A percentile compares a stretch with the other conserved stretches of the same genome.
These are phyloP conservation scores for Rutstroemia sp. DNA, from an alignment of 2,329 filamentous ascomycete species.

Conservation along the genomic window DNA sequence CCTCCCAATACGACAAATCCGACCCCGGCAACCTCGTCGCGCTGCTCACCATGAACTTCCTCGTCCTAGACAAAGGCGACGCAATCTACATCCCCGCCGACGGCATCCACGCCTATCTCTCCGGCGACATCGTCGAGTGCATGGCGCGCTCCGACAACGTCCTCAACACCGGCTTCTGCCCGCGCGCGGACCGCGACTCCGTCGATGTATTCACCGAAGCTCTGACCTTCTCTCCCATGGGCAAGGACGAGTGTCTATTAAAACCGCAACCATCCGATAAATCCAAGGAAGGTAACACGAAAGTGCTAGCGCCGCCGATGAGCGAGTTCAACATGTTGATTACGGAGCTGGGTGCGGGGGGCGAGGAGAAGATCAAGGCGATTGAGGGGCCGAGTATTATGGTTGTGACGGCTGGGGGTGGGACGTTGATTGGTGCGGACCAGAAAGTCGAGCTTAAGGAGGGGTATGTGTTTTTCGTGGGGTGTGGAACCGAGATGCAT, in stretches of 20 bases:
- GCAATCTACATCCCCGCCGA: conserved; percentile 92
- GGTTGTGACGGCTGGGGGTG: conserved; percentile 54
- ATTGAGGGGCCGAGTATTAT: conserved; percentile 56
- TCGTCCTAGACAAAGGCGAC: conserved; percentile 63
- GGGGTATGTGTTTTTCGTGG: conserved; percentile 62
- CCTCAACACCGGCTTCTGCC: conserved; percentile 68
- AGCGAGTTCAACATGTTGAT: conserved; percentile 65
- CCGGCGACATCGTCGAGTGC: conserved; percentile 92
- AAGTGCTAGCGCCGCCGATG: conserved; percentile 58
- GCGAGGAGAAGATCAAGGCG: conserved; percentile 49
- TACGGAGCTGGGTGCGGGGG: conserved; percentile 46
- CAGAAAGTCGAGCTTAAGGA: conserved; percentile 48
- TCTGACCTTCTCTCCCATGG: conserved; percentile 58
- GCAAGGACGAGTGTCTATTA: conserved; percentile 48
- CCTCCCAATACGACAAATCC: conserved; percentile 52
- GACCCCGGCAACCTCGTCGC: conserved; percentile 66
- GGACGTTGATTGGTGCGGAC: conserved; percentile 49
- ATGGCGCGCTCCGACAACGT: conserved; percentile 98
- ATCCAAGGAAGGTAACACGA: conserved; percentile 52
- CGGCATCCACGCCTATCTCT: conserved; percentile 91
- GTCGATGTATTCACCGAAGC: conserved; percentile 56
- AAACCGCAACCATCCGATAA: conserved; percentile 40
- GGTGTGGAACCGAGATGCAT: conserved; percentile 18
- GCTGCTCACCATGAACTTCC: conserved; percentile 66
- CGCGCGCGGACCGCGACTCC: conserved; percentile 54